Evolutionary conservation across 1,139 yeast genomes (phyloP), one percentile per base, ranked within the genome.

Genomic region (Taphrina communis): DNA sequence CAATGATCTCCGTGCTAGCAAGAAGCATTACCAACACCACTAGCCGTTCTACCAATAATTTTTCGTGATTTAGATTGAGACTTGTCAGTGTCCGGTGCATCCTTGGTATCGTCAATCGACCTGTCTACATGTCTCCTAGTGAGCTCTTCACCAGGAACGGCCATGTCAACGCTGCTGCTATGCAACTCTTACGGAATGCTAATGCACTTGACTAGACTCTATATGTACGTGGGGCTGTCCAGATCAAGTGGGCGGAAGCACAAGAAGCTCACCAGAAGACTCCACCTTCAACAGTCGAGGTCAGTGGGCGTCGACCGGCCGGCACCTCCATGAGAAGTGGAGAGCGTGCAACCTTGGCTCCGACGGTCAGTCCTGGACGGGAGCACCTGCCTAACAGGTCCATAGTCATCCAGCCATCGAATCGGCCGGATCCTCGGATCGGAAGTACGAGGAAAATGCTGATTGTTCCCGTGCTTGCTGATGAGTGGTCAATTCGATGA

Each of bases 31-130:
- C 66, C 66, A n/a, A 51, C 44, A 0, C 67, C 67, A 6, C 53
- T 46, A 19, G 67, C 61, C 12, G 67, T 63, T 46, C 67, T 46
- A 14, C 67, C 67, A 11, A 63, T 55, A 17, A 41, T 44, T 46
- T 63, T 63, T 11, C 66, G 50, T 1, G 38, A 31, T 21, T 62
- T 62, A 21, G 38, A 9, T 17, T 12, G 14, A n/a, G 31, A 8
- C 58, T 35, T 31, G 42, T 36, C 58, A 14, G 42, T 42, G 7
- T 53, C 25, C 25, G 44, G 21, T 14, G 9, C 42, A 50, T 21
- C n/a, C 31, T 25, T 50, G n/a, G n/a, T 19, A 6, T 35, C 25
- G 21, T 53, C 58, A 35, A 36, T 31, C 17, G 21, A 12, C 21
- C 42, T 53, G 9, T 53, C 42, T 35, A 12, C 17, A 38, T 53